Evolutionary conservation across 306 rosid genomes (phyloP).

Genomic region (Coriaria nepalensis): DNA sequence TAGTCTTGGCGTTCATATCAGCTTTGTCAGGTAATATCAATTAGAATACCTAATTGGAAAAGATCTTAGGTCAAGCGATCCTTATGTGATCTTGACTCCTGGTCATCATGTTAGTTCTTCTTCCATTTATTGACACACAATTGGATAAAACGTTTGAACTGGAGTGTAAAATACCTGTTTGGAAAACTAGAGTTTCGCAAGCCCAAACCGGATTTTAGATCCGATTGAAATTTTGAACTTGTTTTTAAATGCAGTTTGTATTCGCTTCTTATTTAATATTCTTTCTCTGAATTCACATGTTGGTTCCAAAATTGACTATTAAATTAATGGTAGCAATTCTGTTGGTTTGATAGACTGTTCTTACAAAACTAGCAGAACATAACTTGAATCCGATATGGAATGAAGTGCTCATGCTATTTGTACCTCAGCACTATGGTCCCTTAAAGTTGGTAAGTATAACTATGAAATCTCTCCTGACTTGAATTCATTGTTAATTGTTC

Average conservation of each 20-base stretch:
- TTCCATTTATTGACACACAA: slow-evolving; percentile 2
- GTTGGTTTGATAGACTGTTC: slow-evolving; percentile 42
- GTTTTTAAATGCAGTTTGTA: too few species aligned
- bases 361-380: slow-evolving; percentile 41
- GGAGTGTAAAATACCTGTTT: too few species aligned
- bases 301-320: too few species aligned
- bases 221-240: too few species aligned
- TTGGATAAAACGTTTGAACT: too few species aligned
- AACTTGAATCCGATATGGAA: slow-evolving; percentile 99
- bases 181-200: too few species aligned
- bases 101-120: slow-evolving; percentile 66
- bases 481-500: too few species aligned
- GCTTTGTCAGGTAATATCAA: slow-evolving; percentile 62
- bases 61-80: slow-evolving; percentile 92
- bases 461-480: too few species aligned
- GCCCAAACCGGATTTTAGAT: too few species aligned
- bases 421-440: slow-evolving; percentile 63
- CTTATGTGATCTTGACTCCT: slow-evolving; percentile 70
- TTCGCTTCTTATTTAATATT: too few species aligned
- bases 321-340: slow-evolving; percentile 9
- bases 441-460: slow-evolving; percentile 58
- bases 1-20: slow-evolving; percentile 83
- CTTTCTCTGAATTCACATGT: too few species aligned
- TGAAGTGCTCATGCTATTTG: slow-evolving; percentile 90
- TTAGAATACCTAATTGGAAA: too few species aligned